A percentile compares a stretch with the other conserved stretches of the same genome.
Conservation (phyloP, 2,329 filamentous ascomycete species). For the Diaporthe aspalathi region DNA sequence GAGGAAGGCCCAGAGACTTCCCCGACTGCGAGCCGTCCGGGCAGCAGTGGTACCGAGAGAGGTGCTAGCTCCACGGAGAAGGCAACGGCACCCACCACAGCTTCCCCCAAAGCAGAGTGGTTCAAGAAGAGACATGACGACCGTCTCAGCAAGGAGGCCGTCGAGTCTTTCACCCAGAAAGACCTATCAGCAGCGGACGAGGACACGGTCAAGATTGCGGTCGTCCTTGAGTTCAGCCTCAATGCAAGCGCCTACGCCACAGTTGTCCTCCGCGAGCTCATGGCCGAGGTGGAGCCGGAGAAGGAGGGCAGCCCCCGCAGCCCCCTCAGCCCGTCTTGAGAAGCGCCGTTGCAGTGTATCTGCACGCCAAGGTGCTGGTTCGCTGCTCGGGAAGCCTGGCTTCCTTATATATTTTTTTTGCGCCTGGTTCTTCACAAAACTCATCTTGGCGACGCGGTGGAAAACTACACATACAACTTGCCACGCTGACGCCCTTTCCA, state of each 20-base stretch:
- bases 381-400: neutral
- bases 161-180: conserved; percentile 42
- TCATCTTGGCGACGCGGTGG: too few relatives aligned
- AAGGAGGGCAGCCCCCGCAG: conserved; percentile 34
- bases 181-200: conserved; percentile 40
- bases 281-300: conserved; percentile 39
- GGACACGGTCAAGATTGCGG: conserved; percentile 48
- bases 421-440: neutral
- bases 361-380: neutral
- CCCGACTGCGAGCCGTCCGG: neutral
- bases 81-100: neutral
- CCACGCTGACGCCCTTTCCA: neutral
- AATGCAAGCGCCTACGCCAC: conserved; percentile 53
- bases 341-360: too few relatives aligned
- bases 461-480: neutral
- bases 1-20: neutral
- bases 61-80: neutral
- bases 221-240: conserved; percentile 52
- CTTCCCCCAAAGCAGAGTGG: neutral
- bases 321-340: conserved; percentile 23
- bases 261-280: conserved; percentile 52
- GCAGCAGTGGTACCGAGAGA: neutral
- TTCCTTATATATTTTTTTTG: neutral
- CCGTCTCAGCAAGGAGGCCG: conserved; percentile 22
- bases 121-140: neutral